These are phyloP conservation scores for Haplosporangium sp. DNA, from an alignment of 371 early-diverging fungal species.

Conservation along the genomic window DNA sequence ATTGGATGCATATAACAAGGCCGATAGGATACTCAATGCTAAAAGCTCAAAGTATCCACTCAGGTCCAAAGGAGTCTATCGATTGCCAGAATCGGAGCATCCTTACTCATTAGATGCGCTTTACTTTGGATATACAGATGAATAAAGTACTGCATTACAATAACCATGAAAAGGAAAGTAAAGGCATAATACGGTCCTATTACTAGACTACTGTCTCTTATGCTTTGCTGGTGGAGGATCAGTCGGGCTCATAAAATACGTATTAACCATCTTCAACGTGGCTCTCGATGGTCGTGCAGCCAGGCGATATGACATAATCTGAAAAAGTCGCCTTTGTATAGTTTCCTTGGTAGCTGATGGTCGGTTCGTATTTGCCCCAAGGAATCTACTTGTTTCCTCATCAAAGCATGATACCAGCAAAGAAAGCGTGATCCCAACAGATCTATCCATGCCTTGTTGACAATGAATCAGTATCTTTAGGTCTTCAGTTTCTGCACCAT, in stretches of 20 bases:
- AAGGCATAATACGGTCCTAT: neutral
- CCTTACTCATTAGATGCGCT: neutral
- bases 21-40: constrained; percentile 5
- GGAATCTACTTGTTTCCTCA: constrained; percentile 33
- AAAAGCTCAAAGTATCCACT: constrained; percentile 9
- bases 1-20: neutral
- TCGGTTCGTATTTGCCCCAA: neutral
- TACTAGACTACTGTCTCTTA: constrained; percentile 10
- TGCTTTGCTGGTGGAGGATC: constrained; percentile 51
- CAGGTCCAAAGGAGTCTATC: constrained; percentile 13
- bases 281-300: constrained; percentile 71
- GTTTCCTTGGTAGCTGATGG: constrained; percentile 67
- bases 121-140: constrained; percentile 26
- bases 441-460: constrained; percentile 67
- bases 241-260: constrained; percentile 66
- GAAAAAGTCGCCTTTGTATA: constrained; percentile 74
- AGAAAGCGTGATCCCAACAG: constrained; percentile 83
- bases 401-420: constrained; percentile 71
- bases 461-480: constrained; percentile 55
- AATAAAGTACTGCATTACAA: neutral
- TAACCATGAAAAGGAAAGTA: no score
- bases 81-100: constrained; percentile 3
- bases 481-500: neutral
- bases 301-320: constrained; percentile 73
- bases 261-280: constrained; percentile 75